These are phyloP conservation scores for Amylocarpus encephaloides DNA, from an alignment of 2,329 filamentous ascomycete genomes.

Conservation along the genomic window DNA sequence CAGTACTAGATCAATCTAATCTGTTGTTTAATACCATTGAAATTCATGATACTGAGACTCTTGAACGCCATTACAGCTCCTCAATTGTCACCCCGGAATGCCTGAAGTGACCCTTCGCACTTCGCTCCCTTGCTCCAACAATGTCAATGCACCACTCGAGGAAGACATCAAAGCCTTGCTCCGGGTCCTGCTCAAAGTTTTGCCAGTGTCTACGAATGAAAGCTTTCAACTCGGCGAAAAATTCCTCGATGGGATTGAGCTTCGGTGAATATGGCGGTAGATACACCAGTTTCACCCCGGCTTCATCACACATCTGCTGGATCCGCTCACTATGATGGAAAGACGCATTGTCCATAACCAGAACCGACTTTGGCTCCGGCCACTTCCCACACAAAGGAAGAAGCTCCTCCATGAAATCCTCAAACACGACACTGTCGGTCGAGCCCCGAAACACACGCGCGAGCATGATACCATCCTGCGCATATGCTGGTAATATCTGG, in stretches of 20 bases:
- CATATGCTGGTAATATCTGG: constrained; percentile 26
- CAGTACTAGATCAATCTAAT: neutral
- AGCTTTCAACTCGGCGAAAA: constrained; percentile 24
- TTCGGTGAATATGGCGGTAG: constrained; percentile 22
- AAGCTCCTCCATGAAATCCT: constrained; percentile 32
- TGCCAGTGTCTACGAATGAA: constrained; percentile 26
- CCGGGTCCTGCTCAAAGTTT: constrained; percentile 10
- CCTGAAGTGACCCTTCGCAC: constrained; percentile 20
- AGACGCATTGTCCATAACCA: constrained; percentile 35
- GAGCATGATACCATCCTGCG: constrained; percentile 24
- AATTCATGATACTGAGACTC: no score
- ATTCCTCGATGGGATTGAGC: constrained; percentile 26
- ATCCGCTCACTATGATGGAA: constrained; percentile 29
- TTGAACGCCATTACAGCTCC: constrained; percentile 12
- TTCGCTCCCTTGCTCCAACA: constrained; percentile 18
- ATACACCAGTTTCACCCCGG: constrained; percentile 22
- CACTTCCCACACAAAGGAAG: constrained; percentile 30
- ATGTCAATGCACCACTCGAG: constrained; percentile 24
- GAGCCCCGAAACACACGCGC: constrained; percentile 27
- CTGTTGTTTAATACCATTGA: neutral
- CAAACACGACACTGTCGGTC: constrained; percentile 27
- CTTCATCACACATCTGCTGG: constrained; percentile 26
- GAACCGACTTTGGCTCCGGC: constrained; percentile 32
- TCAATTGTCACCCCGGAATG: constrained; percentile 12
- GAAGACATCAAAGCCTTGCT: constrained; percentile 21